Conservation (phyloP, 805 yeast species). For the Scheffersomyces amazonensis region DNA sequence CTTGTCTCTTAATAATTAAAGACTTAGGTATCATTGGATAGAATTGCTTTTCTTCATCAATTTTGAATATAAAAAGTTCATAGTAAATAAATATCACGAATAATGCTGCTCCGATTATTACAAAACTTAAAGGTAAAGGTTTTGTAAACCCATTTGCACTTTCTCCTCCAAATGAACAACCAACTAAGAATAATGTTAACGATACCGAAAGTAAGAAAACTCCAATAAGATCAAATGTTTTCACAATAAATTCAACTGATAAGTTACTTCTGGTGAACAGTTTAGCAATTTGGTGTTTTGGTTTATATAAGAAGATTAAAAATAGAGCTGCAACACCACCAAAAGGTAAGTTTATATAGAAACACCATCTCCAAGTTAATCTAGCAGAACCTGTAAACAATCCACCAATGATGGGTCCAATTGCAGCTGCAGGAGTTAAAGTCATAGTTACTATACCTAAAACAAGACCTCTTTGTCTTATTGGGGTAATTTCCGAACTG, state of each 20-base stretch:
- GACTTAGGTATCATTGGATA: constrained; percentile 43
- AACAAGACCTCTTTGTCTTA: constrained; percentile 31
- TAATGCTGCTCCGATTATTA: constrained; percentile 16
- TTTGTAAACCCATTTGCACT: neutral
- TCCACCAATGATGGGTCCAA: constrained; percentile 68
- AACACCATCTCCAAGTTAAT: constrained; percentile 70
- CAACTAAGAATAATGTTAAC: constrained; percentile 43
- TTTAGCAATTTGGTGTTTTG: constrained; percentile 30
- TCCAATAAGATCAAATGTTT: constrained; percentile 47
- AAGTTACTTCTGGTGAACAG: constrained; percentile 10
- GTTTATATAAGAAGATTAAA: constrained; percentile 34
- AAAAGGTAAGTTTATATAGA: constrained; percentile 63
- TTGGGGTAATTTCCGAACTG: constrained; percentile 28
- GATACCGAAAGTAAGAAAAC: constrained; percentile 39
- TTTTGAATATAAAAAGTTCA: constrained; percentile 35
- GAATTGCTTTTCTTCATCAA: constrained; percentile 18
- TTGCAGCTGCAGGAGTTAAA: constrained; percentile 47
- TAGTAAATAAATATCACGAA: constrained; percentile 15
- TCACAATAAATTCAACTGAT: neutral
- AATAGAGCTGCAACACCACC: constrained; percentile 49
- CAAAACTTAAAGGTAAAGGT: constrained; percentile 8
- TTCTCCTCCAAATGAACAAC: constrained; percentile 43
- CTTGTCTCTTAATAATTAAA: constrained; percentile 34
- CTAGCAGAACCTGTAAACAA: constrained; percentile 48
- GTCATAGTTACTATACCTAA: constrained; percentile 36